Evolutionary conservation across 2,329 filamentous ascomycete species (phyloP), one percentile per base, ranked within the genome.

Genomic region (Aspergillus unguis): DNA sequence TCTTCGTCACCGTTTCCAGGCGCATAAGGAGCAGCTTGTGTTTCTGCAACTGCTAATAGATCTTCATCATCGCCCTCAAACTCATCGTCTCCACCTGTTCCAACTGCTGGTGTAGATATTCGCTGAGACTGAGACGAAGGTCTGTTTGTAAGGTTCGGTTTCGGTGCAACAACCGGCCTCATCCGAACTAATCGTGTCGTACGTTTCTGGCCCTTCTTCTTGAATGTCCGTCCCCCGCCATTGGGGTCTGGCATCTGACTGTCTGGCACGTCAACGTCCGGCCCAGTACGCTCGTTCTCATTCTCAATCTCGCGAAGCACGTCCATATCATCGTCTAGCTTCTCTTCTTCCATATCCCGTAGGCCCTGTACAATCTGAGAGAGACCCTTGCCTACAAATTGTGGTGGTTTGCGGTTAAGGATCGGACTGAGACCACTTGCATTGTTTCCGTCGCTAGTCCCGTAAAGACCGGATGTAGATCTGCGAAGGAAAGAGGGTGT

Each of bases 141-240:
- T 28, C 33, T 49, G 42, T 33, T 28, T 7, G 42, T 60, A 58
- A 6, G 17, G 17, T 17, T 28, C 4, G 62, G 48, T 44, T 66
- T 68, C 32, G 70, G 61, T 29, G 60, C 52, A 25, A 60, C 28
- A 6, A 67, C 58, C 3, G 76, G 76, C 43, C 69, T 72, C 67
- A 78, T 76, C 35, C 62, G 67, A 9, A 75, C 71, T 43, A 70
- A 62, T 47, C 72, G 68, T 1, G 76, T 79, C 5, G 74, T 77
- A 43, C 76, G 67, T 57, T 79, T 79, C 56, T 77, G 76, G 2
- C 75, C 75, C 58, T 73, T 77, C 64, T 78, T 78, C 62, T 75
- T 77, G 62, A 68, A 76, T 10, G 53, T 50, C n/a, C 52, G 59
- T 9, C 56, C 48, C 6, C n/a, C 8, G 1, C 28, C 7, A 5